Conservation (phyloP, 1,139 yeast species). For the Geotrichum phurueaensis region DNA sequence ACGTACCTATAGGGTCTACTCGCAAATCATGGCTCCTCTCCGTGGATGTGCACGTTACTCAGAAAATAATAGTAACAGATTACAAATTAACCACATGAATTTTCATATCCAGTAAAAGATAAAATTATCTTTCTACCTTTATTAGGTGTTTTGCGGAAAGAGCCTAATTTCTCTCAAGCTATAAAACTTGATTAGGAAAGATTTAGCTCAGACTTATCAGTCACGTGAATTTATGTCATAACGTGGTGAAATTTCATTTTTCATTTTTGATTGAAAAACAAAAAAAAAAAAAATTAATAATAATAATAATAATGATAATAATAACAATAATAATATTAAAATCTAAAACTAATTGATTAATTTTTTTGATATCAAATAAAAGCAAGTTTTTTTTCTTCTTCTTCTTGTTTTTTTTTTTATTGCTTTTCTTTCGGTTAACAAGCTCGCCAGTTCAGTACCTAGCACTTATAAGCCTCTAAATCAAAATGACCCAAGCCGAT, state of each 20-base stretch:
- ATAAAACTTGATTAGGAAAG: background rate
- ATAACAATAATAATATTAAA: background rate
- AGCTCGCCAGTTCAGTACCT: slow-evolving; percentile 10
- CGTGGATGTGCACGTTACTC: too few species aligned
- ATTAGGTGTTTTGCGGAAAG: background rate
- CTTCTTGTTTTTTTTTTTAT: background rate
- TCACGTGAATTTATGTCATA: slow-evolving; percentile 17
- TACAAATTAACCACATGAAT: background rate
- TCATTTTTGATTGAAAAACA: background rate
- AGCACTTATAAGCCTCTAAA: background rate
- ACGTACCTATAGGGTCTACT: too few species aligned
- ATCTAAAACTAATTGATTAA: background rate
- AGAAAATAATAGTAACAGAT: too few species aligned
- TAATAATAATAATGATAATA: background rate
- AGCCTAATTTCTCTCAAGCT: background rate
- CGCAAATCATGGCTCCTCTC: too few species aligned
- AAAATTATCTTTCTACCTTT: too few species aligned
- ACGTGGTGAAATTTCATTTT: slow-evolving; percentile 9
- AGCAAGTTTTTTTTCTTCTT: background rate
- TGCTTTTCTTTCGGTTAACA: background rate
- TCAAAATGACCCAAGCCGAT: slow-evolving; percentile 10
- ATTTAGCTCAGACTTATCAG: background rate
- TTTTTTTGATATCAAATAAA: background rate
- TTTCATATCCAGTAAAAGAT: background rate
- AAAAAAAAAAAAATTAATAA: background rate